Evolutionary conservation across 106 monocot genomes (phyloP).

Genomic region (Allium cepa): DNA sequence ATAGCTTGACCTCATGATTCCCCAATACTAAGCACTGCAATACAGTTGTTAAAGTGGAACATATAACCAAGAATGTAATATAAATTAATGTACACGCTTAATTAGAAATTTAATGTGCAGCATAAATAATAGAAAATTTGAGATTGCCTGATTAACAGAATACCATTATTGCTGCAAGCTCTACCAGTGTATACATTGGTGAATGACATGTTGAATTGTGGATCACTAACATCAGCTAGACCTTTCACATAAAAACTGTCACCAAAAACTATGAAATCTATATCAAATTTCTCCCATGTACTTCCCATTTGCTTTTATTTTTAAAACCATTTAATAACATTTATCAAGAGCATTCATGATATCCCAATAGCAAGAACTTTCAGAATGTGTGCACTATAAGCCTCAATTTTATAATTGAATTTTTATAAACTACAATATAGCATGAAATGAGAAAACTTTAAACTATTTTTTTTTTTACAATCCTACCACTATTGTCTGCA

Average conservation of each 20-base stretch:
- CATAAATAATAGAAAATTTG: background rate
- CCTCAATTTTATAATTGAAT: too few relatives aligned
- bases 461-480: too few relatives aligned
- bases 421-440: too few relatives aligned
- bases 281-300: conserved; percentile 14
- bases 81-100: background rate
- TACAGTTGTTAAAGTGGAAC: background rate
- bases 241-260: conserved; percentile 62
- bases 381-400: too few relatives aligned
- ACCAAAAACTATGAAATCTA: conserved; percentile 24
- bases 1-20: conserved; percentile 63
- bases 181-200: too few relatives aligned
- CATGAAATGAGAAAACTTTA: too few relatives aligned
- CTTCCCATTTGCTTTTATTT: conserved; percentile 10
- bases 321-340: too few relatives aligned
- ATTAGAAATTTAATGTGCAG: background rate
- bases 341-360: too few relatives aligned
- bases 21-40: conserved; percentile 30
- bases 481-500: too few relatives aligned
- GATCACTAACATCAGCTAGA: conserved; percentile 30
- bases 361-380: too few relatives aligned
- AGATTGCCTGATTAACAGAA: conserved; percentile 14
- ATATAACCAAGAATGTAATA: background rate
- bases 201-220: too few relatives aligned
- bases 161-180: too few relatives aligned